Evolutionary conservation across 169 alveolate genomes (phyloP), one percentile per base, ranked within the genome.

Genomic region (Eimeria acervulina): DNA sequence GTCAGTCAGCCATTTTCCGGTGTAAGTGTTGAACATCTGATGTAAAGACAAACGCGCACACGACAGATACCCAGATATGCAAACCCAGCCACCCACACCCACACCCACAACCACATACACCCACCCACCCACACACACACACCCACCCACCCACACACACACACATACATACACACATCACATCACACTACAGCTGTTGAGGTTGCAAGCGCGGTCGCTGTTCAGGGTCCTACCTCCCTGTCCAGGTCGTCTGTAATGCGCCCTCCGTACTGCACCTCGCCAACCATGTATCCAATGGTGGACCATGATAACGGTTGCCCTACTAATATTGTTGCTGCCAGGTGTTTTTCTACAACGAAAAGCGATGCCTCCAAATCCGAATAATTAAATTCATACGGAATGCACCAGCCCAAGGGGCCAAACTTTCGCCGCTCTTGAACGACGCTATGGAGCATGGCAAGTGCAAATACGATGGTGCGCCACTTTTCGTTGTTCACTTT

Each of bases 211-310:
- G 1, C 26, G 19, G 68, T 59, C 8, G 68, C 19, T 2, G 15
- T 36, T 36, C 17, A 28, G 44, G 78, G 31, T 36, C 83, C 94
- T 66, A 99, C 98, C 96, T 98, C 99, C 89, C 99, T 97, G 95
- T 99, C 99, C 83, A 98, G 97, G 96, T 98, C 99, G 95, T 99
- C 99, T 87, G 99, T 98, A 89, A 98, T 98, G 96, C 99, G 98
- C 55, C 99, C 99, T 21, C 99, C 99, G 96, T 99, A 99, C 97
- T 99, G 99, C 31, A 99, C 99, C 96, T 98, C 99, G 74, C 99
- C 98, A 52, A 99, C 99, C 99, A 99, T 99, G 96, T 98, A 99
- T 94, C 98, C 98, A 55, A 98, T 98, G 23, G 99, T 98, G 88
- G 98, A 98, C 99, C 99, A 98, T 88, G 98, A 97, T 26, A 98